Conservation (phyloP, 1,284 basidiomycete genomes). For the Schizophyllum amplum region DNA sequence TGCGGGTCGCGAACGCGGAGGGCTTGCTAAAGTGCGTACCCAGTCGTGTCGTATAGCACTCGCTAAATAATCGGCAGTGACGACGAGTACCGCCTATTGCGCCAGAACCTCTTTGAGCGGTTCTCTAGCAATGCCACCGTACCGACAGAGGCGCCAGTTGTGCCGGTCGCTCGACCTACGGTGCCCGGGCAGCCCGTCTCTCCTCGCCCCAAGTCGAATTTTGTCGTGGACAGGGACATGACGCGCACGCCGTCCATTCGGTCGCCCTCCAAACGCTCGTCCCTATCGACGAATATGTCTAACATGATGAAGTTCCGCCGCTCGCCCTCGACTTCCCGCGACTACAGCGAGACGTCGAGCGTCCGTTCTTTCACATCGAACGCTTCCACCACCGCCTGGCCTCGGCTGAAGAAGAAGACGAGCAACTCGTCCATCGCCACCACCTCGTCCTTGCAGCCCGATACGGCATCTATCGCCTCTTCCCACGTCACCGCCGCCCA, state of each 20-base stretch:
- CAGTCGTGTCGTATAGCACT: slow-evolving; percentile 1
- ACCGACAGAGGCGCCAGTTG: slow-evolving; percentile 52
- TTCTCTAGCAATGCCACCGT: slow-evolving; percentile 31
- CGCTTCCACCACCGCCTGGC: slow-evolving; percentile 32
- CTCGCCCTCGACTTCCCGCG: slow-evolving; percentile 35
- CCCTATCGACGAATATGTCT: slow-evolving; percentile 51
- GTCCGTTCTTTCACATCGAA: slow-evolving; percentile 30
- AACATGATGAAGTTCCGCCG: slow-evolving; percentile 51
- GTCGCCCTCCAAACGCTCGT: slow-evolving; percentile 36
- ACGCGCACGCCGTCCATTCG: slow-evolving; percentile 49
- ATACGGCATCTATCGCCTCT: slow-evolving; percentile 21
- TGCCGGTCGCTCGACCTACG: slow-evolving; percentile 30
- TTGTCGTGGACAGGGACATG: slow-evolving; percentile 32
- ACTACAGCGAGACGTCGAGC: slow-evolving; percentile 44
- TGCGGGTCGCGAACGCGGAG: slow-evolving; percentile 69
- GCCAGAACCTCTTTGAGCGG: slow-evolving; percentile 37
- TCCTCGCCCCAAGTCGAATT: slow-evolving; percentile 35
- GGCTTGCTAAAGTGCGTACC: slow-evolving; percentile 61
- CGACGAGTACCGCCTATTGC: slow-evolving; percentile 40
- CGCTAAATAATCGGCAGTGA: slow-evolving; percentile 23
- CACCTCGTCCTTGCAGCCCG: slow-evolving; percentile 18
- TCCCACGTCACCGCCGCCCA: slow-evolving; percentile 23
- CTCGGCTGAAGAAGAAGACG: slow-evolving; percentile 36
- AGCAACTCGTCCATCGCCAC: slow-evolving; percentile 43
- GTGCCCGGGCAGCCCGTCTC: slow-evolving; percentile 12